A percentile compares a stretch with the other conserved stretches of the same genome.
Conservation (phyloP, 2,329 filamentous ascomycete genomes). For the Neoarthrinium moseri region DNA sequence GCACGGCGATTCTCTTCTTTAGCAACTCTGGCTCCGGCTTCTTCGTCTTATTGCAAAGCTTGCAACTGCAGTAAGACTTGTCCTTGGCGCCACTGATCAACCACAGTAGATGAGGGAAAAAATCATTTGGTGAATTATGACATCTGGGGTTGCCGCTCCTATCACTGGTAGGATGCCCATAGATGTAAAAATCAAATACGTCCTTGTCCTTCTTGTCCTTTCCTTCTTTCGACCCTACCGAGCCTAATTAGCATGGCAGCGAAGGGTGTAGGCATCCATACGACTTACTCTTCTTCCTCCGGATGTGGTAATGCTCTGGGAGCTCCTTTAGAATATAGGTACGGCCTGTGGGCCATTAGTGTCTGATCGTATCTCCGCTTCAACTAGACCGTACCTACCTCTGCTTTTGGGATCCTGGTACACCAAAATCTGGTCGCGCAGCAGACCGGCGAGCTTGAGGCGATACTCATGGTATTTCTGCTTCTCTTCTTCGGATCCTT, state of each 20-base stretch:
- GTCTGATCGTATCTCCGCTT: background rate
- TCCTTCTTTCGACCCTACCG: background rate
- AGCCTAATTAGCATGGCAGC: background rate
- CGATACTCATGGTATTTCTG: constrained; percentile 8
- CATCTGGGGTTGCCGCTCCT: constrained; percentile 11
- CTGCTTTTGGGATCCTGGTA: constrained; percentile 5
- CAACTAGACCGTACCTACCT: background rate
- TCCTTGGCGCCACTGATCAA: constrained; percentile 10
- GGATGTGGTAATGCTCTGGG: constrained; percentile 13
- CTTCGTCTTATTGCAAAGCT: constrained; percentile 12
- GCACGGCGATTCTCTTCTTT: background rate
- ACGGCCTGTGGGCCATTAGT: constrained; percentile 7
- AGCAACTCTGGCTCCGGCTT: constrained; percentile 7
- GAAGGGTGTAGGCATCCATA: background rate
- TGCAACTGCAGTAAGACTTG: constrained; percentile 9
- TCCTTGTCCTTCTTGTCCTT: constrained; percentile 5
- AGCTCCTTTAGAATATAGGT: constrained; percentile 10
- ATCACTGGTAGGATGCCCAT: constrained; percentile 13
- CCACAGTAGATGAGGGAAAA: constrained; percentile 15
- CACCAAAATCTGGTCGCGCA: constrained; percentile 11
- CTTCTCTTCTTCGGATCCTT: constrained; percentile 10
- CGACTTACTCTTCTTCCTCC: constrained; percentile 9
- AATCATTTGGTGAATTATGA: constrained; percentile 13
- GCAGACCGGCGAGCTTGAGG: constrained; percentile 11
- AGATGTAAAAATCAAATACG: constrained; percentile 12